These are phyloP conservation scores for Fusarium avenaceum DNA, from an alignment of 2,329 filamentous ascomycete species.

Conservation along the genomic window DNA sequence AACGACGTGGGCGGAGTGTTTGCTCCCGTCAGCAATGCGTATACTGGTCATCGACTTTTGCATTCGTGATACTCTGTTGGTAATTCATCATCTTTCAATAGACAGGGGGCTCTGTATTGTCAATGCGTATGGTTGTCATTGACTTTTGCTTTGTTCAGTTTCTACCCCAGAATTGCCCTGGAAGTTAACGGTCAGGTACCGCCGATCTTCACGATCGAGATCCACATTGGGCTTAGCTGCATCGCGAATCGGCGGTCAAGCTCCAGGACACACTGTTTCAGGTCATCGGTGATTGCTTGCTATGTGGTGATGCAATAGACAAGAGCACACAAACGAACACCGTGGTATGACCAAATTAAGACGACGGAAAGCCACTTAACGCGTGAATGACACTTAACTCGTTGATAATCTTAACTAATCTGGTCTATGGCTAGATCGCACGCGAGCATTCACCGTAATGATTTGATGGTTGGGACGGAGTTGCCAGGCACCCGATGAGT, in stretches of 20 bases:
- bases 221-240: background rate
- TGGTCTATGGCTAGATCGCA: background rate
- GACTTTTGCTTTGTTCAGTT: constrained; percentile 28
- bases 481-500: background rate
- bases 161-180: background rate
- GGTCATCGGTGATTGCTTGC: background rate
- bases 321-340: background rate
- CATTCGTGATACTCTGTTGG: background rate
- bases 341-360: background rate
- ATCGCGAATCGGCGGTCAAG: background rate
- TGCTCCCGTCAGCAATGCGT: background rate
- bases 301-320: background rate
- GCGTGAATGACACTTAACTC: background rate
- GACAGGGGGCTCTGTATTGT: background rate
- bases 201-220: background rate
- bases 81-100: background rate
- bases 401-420: background rate
- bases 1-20: constrained; percentile 1
- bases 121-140: constrained; percentile 14
- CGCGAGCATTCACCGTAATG: background rate
- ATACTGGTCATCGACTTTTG: constrained; percentile 32
- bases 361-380: background rate
- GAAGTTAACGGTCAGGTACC: constrained; percentile 23
- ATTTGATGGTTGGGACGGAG: background rate
- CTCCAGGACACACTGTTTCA: background rate